Evolutionary conservation across 305 asterid genomes (phyloP).

Genomic region (Fraxinus dipetala): DNA sequence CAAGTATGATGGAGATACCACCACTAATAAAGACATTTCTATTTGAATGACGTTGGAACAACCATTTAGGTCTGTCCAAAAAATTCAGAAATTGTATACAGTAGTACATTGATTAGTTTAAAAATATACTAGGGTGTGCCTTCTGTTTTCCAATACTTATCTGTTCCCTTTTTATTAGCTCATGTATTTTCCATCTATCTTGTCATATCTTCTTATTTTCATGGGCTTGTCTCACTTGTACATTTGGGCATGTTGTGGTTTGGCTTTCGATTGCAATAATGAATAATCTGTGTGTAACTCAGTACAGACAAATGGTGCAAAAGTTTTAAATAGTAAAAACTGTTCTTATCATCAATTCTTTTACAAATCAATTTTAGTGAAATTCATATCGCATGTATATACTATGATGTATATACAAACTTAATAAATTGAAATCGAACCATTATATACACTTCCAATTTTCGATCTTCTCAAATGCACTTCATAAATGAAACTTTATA

Average conservation of each 20-base stretch:
- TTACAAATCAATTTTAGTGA: background rate
- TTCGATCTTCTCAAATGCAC: background rate
- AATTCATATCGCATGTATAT: background rate
- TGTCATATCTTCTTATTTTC: background rate
- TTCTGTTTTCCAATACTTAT: background rate
- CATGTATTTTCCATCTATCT: background rate
- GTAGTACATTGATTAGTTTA: background rate
- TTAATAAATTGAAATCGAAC: background rate
- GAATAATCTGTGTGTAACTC: background rate
- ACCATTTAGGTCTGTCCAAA: background rate
- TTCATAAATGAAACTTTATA: background rate
- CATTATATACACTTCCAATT: background rate
- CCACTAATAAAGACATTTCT: background rate
- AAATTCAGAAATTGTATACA: background rate
- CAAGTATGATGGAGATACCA: slow-evolving; percentile 28
- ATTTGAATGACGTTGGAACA: slow-evolving; percentile 11
- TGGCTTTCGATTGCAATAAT: background rate
- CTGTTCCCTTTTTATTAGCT: background rate
- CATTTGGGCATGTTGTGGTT: background rate
- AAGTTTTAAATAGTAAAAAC: background rate
- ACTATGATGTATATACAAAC: background rate
- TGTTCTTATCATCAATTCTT: background rate
- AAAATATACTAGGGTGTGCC: background rate
- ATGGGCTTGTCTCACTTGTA: background rate
- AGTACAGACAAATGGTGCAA: background rate